Base-by-base conservation (phyloP, 352 stramenopile genomes). In the Albugo candida region DNA sequence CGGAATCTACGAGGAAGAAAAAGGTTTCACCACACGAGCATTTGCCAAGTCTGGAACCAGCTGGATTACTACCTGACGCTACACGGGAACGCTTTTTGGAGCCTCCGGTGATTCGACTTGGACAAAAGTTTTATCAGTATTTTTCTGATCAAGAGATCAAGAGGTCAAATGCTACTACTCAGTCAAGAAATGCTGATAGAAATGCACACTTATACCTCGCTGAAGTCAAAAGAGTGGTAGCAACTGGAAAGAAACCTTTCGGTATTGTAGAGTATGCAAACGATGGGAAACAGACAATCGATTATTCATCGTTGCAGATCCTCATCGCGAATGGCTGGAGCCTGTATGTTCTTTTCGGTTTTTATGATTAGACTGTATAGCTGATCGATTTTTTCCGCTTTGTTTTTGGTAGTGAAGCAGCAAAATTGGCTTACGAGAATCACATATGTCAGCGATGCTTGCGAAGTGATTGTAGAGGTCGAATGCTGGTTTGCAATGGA, bases 371-470 rank as follows among this genome's bases (percentile, higher is more conserved):
- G 24, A 31, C n/a, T 31, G 24, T 31, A 10, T 31, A 8, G 24
- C 24, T 1, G 11, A 41, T 35, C 35, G 38, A 42, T 21, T 27
- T 16, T 19, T 36, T 50, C 19, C 45, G 36, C 21, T 14, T 38
- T 38, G 19, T 20, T 19, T n/a, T 24, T 24, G 19, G n/a, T 55
- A 79, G 67, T 2, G 60, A 71, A 8, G 64, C 74, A 2, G 72
- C 77, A 0, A 70, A 91, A 48, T 43, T 86, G 17, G 77, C 72
- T 16, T 82, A 67, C 48, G 80, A 81, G 52, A 84, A 71, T 27
- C 70, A 84, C 39, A 76, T 87, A 37, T 91, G 77, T 35, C 77
- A 91, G 52, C 66, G 63, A 13, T 91, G 78, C 55, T 50, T 91
- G 13, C 78, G 76, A 39, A 76, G 73, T 0, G 78, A 91, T 48